Evolutionary conservation across 768 basidiomycete species (phyloP), one percentile per base, ranked within the genome.

Genomic region (Panaeolus papilionaceus): DNA sequence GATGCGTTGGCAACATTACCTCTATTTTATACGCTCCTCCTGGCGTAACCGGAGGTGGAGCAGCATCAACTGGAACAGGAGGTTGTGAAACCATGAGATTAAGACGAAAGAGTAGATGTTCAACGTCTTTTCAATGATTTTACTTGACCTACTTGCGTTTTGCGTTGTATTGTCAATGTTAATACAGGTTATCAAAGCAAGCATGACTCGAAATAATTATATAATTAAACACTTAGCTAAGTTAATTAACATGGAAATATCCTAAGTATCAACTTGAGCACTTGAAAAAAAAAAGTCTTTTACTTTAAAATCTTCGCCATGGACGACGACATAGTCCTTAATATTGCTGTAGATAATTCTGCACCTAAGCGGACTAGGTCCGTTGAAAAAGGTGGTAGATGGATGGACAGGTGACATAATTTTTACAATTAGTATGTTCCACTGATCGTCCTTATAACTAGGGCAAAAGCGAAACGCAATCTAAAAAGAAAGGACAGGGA

Each of bases 11-110:
- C 64, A 71, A 38, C 74, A 88, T 77, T 76, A 91, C 93, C 80
- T 92, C 89, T 64, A 95, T 87, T 51, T 79, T 84, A 77, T 94
- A 95, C 26, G 89, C 88, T 66, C 93, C 93, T 67, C 92, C 92
- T 72, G 86, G 85, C 2, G 89, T 88, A 67, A 93, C 85, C 49
- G 88, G 87, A 8, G 92, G 85, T 18, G 92, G 92, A 38, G 82
- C 77, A 44, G 73, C 78, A 74, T 86, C 85, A 63, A 74, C 75
- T 26, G 77, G 78, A 39, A 80, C 74, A 45, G 82, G 78, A 54
- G 82, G 71, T 38, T 83, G 80, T 61, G 82, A 81, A 66, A 81
- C 81, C 77, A 82, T 79, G 42, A 69, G 72, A 68, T 67, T 58
- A 58, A 66, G 39, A 61, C 39, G 38, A 40, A 16, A 67, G 66